Base-by-base conservation (phyloP, 2,329 filamentous ascomycete species). In the Xenoacremonium recifei region DNA sequence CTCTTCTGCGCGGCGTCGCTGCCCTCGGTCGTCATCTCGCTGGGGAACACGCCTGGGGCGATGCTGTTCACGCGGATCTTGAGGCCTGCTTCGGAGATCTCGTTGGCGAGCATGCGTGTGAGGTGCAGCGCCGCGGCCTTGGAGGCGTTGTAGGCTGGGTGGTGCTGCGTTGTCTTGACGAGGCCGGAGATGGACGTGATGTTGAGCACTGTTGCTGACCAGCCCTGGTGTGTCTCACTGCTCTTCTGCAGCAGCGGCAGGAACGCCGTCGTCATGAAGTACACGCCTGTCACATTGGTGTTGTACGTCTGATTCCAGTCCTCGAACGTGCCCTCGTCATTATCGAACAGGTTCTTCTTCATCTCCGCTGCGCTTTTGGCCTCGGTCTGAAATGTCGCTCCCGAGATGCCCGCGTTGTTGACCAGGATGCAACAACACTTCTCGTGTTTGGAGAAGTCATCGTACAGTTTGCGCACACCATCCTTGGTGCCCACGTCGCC, bases 221-320 rank as follows among this genome's bases (percentile, higher is more conserved):
- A 77, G 40, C 70, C 71, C 4, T 55, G 47, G 44, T 70, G 63
- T 1, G 42, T 53, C 38, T 72, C 65, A 52, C 56, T 74, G 54
- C 53, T 69, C 17, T 72, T 72, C 57, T 83, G 75, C 37, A 87
- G 71, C 4, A 85, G 68, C 0, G 82, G 80, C 2, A 81, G 75
- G 33, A 86, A 74, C 0, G 80, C 75, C 37, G 82, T 73, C 0
- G 82, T 82, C 37, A 79, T 72, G 50, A 84, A 86, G 68, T 80
- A 86, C 42, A 82, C 72, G 45, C 77, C 79, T 21, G 87, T 79
- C 10, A 91, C 87, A 50, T 95, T 90, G 16, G 86, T 88, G 44
- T 80, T 78, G 70, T 86, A 91, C 0, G 80, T 79, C 30, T 76
- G 66, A n/a, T 75, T 75, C 89, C 87, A 93, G 54, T 85, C 79